Evolutionary conservation across 768 basidiomycete genomes (phyloP), one percentile per base, ranked within the genome.

Genomic region (Pleurotus tuber-regium): DNA sequence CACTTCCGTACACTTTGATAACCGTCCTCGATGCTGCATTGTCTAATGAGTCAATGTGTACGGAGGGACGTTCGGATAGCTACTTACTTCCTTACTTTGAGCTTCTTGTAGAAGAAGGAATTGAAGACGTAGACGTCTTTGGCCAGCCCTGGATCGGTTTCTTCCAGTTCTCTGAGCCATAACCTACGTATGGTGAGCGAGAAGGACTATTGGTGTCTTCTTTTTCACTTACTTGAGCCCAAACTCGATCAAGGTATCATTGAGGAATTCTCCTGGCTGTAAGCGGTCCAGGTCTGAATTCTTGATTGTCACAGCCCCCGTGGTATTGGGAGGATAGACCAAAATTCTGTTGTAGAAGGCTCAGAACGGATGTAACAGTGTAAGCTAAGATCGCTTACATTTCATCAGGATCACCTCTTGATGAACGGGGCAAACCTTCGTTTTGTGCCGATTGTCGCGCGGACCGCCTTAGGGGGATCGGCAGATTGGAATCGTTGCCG

Each of bases 61-160:
- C n/a, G n/a, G n/a, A n/a, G n/a, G n/a, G n/a, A n/a, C n/a, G n/a
- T n/a, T n/a, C n/a, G n/a, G n/a, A n/a, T n/a, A n/a, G n/a, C 29
- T 21, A 63, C 73, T 31, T 63, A 85, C 84, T 75, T 80, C 63
- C 81, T 87, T 48, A 78, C 78, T 52, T 86, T 86, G 23, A 99
- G 70, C 67, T 97, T 96, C 73, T 95, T 92, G 74, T 95, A 98
- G 69, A 99, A 98, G 70, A 98, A 99, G 0, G 95, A 95, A 66
- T 87, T 98, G 74, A 98, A 98, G 3, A 98, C 79, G 61, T 98
- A 87, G 1, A 95, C 76, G 58, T 89, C 78, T 2, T 84, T 78
- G 1, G 83, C 89, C 3, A 90, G 68, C 12, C 75, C 75, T 2
- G 86, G 84, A 54, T 86, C 63, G 29, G 61, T 68, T 30, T 65